A percentile compares a stretch with the other conserved stretches of the same genome.
Evolutionary conservation across 768 basidiomycete species (phyloP).

Genomic region (Podaxis sp.): DNA sequence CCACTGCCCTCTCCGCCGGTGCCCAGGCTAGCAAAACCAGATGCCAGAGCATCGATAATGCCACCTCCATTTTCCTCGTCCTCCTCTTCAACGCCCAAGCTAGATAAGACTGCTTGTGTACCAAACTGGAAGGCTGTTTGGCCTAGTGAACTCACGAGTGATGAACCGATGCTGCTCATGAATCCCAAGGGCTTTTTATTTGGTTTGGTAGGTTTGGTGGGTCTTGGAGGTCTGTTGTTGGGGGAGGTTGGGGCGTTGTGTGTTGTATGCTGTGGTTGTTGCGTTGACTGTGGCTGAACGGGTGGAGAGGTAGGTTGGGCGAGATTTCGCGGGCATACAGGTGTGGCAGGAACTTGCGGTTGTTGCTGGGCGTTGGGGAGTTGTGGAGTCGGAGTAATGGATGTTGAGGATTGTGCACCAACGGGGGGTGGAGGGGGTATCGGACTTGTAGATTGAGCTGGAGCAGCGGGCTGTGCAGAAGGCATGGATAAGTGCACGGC

Average conservation of each 20-base stretch:
- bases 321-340: background rate
- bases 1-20: background rate
- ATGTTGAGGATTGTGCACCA: background rate
- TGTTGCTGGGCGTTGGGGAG: background rate
- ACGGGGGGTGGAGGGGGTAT: background rate
- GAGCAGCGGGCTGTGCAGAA: background rate
- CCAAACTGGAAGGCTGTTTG: background rate
- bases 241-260: background rate
- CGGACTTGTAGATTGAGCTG: background rate
- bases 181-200: background rate
- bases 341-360: background rate
- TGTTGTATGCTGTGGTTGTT: background rate
- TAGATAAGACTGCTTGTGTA: background rate
- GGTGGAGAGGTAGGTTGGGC: background rate
- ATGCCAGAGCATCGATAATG: background rate
- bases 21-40: background rate
- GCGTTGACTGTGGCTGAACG: background rate
- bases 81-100: slow-evolving; percentile 1
- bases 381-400: background rate
- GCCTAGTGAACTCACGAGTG: background rate
- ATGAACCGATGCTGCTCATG: background rate
- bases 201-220: slow-evolving; percentile 4
- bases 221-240: background rate
- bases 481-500: background rate
- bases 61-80: background rate